Evolutionary conservation across 768 basidiomycete genomes (phyloP), one percentile per base, ranked within the genome.

Genomic region (Lactifluus hygrophoroides): DNA sequence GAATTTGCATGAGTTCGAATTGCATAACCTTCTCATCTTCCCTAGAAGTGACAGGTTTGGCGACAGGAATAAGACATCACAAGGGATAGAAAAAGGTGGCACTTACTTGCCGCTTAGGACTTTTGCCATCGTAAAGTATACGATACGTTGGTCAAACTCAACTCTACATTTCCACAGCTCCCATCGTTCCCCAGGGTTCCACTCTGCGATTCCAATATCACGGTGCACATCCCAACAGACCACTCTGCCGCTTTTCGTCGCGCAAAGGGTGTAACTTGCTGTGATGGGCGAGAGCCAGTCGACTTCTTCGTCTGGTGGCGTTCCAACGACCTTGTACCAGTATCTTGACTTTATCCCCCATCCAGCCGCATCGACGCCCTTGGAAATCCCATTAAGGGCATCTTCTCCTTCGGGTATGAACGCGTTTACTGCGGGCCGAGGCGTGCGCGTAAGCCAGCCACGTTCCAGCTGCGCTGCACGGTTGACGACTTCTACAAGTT

Each of bases 221-320:
- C 76, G 74, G 51, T 80, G 79, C 14, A 88, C 80, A 57, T 88
- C 85, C 86, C 86, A 88, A 63, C 86, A 88, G 16, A 88, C 81
- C 19, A 88, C 84, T 64, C 83, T 84, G 5, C 86, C 86, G 49
- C 79, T 82, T 71, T 86, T 86, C 0, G 86, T 88, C 1, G 85
- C 83, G 64, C 85, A 88, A n/a, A 88, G 78, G 3, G 81, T 86
- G 65, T 88, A 88, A 37, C 79, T 83, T 5, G 84, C 84, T 1
- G 86, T 87, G 64, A 88, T 86, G 17, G 86, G 85, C 2, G 85
- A 85, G 5, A 88, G 71, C 86, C 85, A 88, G 61, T 88, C 86
- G 14, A 88, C 81, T 52, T 85, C 83, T 61, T 87, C 84, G 40
- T 77, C 71, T 1, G 84, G 83, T 0, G 85, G 85, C 2, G 83